Conservation (phyloP, 2,329 filamentous ascomycete genomes). For the Drechslerella stenobrocha region DNA sequence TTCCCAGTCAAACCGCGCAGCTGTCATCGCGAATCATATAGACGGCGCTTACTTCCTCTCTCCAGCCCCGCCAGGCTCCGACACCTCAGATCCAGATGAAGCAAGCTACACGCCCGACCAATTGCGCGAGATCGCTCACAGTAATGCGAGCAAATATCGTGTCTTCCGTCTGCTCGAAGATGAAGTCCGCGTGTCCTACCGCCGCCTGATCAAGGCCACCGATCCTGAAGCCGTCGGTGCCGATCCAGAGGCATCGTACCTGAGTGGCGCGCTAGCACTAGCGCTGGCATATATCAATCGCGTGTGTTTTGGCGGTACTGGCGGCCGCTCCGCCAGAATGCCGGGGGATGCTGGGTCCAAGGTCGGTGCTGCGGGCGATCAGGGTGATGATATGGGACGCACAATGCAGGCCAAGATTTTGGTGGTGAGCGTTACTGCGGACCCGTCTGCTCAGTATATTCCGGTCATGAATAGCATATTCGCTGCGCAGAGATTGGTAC, state of each 20-base stretch:
- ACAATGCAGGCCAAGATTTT: slow-evolving; percentile 77
- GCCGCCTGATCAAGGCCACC: slow-evolving; percentile 71
- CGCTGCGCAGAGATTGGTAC: slow-evolving; percentile 69
- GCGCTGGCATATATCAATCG: slow-evolving; percentile 91
- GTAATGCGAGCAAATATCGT: slow-evolving; percentile 76
- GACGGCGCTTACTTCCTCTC: slow-evolving; percentile 89
- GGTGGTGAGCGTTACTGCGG: slow-evolving; percentile 84
- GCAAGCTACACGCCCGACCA: slow-evolving; percentile 58
- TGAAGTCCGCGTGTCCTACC: slow-evolving; percentile 74
- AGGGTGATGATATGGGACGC: slow-evolving; percentile 50
- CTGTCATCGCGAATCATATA: slow-evolving; percentile 84
- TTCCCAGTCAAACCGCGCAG: slow-evolving; percentile 89
- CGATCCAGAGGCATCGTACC: slow-evolving; percentile 69
- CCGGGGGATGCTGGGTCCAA: slow-evolving; percentile 55
- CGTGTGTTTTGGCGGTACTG: slow-evolving; percentile 67
- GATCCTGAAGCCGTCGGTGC: slow-evolving; percentile 66
- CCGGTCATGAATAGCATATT: slow-evolving; percentile 99
- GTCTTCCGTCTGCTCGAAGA: slow-evolving; percentile 86
- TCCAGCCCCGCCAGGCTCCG: slow-evolving; percentile 59
- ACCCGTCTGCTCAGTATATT: slow-evolving; percentile 88
- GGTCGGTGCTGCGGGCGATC: slow-evolving; percentile 51
- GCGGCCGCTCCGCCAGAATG: slow-evolving; percentile 50
- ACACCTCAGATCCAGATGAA: slow-evolving; percentile 59
- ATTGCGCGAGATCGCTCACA: slow-evolving; percentile 54
- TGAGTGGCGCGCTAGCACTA: slow-evolving; percentile 86